Conservation (phyloP, 2,329 filamentous ascomycete species). For the Alternaria arborescens region DNA sequence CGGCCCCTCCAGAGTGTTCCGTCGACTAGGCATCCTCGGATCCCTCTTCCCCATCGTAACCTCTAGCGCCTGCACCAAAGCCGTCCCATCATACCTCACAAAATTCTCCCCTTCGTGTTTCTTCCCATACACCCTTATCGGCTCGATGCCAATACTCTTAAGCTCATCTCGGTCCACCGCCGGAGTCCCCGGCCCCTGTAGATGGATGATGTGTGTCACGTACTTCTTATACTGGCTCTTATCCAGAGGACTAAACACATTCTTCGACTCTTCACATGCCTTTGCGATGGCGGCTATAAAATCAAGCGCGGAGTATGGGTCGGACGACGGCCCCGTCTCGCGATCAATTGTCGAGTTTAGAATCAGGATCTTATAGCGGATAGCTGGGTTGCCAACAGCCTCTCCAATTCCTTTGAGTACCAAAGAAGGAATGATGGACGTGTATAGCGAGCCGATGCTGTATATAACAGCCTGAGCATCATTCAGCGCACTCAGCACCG, state of each 20-base stretch:
- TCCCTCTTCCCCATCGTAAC: slow-evolving; percentile 76
- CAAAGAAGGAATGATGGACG: slow-evolving; percentile 83
- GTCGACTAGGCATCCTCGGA: slow-evolving; percentile 61
- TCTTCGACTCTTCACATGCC: slow-evolving; percentile 66
- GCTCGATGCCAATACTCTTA: slow-evolving; percentile 74
- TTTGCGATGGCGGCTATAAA: slow-evolving; percentile 83
- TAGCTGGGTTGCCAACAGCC: slow-evolving; percentile 63
- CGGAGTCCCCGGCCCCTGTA: slow-evolving; percentile 76
- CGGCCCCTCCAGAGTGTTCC: slow-evolving; percentile 61
- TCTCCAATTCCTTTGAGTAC: slow-evolving; percentile 79
- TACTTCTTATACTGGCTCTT: slow-evolving; percentile 68
- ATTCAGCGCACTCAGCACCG: slow-evolving; percentile 74
- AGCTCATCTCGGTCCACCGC: slow-evolving; percentile 73
- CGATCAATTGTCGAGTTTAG: slow-evolving; percentile 85
- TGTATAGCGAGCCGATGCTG: slow-evolving; percentile 93
- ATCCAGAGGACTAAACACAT: slow-evolving; percentile 14
- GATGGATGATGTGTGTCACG: slow-evolving; percentile 83
- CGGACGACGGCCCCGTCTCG: slow-evolving; percentile 76
- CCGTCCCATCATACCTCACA: slow-evolving; percentile 78
- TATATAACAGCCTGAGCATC: slow-evolving; percentile 78
- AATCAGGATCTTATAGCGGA: slow-evolving; percentile 79
- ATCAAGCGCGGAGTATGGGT: slow-evolving; percentile 76
- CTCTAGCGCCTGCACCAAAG: slow-evolving; percentile 77
- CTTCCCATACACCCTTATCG: slow-evolving; percentile 78
- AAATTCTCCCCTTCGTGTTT: slow-evolving; percentile 63